phyloP scores from a whole-genome alignment of 2,329 filamentous ascomycete genomes.

The Aspergillus ochraceoroseus region DNA sequence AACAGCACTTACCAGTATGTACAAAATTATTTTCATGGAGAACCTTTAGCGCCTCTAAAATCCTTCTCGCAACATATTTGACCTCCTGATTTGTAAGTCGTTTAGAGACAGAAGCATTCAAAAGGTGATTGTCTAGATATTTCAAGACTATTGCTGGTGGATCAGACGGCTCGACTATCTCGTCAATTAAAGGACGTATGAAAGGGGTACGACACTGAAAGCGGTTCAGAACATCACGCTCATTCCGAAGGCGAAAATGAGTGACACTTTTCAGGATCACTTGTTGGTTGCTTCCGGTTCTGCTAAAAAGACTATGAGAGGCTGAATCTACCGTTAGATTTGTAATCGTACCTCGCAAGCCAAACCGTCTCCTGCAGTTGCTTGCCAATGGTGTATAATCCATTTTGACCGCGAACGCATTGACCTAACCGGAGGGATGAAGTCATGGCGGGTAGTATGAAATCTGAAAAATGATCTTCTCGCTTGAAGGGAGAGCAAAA shows the following conservation, averaged over 20 bases:
- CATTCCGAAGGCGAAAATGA: constrained; percentile 17
- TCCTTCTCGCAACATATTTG: constrained; percentile 18
- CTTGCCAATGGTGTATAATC: constrained; percentile 7
- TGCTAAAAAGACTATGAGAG: too few relatives aligned
- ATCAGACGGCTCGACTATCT: constrained; percentile 12
- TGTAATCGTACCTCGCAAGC: constrained; percentile 7
- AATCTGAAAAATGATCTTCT: too few relatives aligned
- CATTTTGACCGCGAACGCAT: constrained; percentile 1
- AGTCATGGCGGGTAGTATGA: too few relatives aligned
- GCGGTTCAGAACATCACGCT: constrained; percentile 15
- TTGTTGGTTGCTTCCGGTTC: not conserved
- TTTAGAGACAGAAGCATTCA: not conserved
- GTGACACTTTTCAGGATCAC: not conserved
- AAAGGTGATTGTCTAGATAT: constrained; percentile 1
- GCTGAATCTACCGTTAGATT: too few relatives aligned
- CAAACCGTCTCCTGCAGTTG: constrained; percentile 11
- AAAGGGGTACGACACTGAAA: constrained; percentile 13
- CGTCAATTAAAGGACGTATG: constrained; percentile 18
- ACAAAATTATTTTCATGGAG: constrained; percentile 1
- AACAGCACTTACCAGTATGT: not conserved
- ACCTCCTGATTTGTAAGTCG: not conserved
- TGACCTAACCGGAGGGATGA: constrained; percentile 1
- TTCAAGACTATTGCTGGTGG: constrained; percentile 3
- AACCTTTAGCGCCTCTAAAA: constrained; percentile 4
- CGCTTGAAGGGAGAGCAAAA: too few relatives aligned